A percentile compares a stretch with the other conserved stretches of the same genome.
These are phyloP conservation scores for Akanthomyces dipterigenus DNA, from an alignment of 2,329 filamentous ascomycete species.

Conservation along the genomic window DNA sequence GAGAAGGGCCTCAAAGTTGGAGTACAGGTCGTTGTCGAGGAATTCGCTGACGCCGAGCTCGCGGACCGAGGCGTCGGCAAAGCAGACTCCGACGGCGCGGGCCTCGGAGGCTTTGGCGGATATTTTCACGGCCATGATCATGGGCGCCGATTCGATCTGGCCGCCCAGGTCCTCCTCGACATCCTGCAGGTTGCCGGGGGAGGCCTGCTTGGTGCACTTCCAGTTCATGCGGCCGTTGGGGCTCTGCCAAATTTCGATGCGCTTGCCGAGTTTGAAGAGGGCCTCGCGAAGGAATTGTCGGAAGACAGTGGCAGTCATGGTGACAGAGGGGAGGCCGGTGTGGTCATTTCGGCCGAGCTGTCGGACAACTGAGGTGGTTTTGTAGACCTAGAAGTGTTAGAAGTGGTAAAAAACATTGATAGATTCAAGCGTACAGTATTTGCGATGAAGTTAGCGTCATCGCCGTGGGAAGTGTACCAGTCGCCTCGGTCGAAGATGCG, in stretches of 20 bases:
- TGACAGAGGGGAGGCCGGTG: slow-evolving; percentile 85
- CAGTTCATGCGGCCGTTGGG: slow-evolving; percentile 75
- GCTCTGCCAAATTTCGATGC: slow-evolving; percentile 84
- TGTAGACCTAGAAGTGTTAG: slow-evolving; percentile 63
- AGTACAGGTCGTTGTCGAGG: slow-evolving; percentile 96
- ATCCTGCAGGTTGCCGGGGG: slow-evolving; percentile 92
- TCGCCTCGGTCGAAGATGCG: slow-evolving; percentile 92
- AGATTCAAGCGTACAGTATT: slow-evolving; percentile 49
- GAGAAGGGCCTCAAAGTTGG: slow-evolving; percentile 91
- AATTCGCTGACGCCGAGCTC: slow-evolving; percentile 97
- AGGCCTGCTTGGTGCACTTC: slow-evolving; percentile 87
- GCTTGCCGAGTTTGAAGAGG: slow-evolving; percentile 82
- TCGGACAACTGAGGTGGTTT: slow-evolving; percentile 90
- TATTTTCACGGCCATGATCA: slow-evolving; percentile 92
- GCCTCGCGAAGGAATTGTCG: slow-evolving; percentile 92
- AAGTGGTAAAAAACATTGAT: background rate
- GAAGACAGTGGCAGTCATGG: slow-evolving; percentile 91
- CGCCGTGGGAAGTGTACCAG: slow-evolving; percentile 90
- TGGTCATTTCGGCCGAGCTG: slow-evolving; percentile 79
- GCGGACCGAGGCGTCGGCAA: slow-evolving; percentile 91
- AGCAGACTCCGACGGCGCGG: slow-evolving; percentile 86
- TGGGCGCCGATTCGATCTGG: slow-evolving; percentile 81
- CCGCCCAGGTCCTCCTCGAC: slow-evolving; percentile 91
- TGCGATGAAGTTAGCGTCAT: slow-evolving; percentile 78
- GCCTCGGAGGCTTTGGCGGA: slow-evolving; percentile 81